Conservation (phyloP, 768 basidiomycete species). For the Gloeostereum incarnatum region DNA sequence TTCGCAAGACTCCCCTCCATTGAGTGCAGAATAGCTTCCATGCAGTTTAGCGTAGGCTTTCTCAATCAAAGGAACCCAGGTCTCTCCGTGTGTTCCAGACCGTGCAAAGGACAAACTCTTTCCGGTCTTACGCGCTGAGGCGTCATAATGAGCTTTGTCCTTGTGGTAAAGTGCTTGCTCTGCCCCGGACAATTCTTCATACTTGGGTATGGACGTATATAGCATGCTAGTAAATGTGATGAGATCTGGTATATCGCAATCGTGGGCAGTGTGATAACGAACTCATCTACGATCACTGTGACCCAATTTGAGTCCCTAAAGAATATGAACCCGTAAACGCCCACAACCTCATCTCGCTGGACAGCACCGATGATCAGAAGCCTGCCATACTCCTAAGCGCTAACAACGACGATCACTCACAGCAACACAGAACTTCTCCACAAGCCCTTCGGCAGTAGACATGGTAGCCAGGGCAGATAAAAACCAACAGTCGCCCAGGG, state of each 20-base stretch:
- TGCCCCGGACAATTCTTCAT: constrained; percentile 29
- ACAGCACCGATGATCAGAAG: background rate
- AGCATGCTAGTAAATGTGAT: constrained; percentile 27
- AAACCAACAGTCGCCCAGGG: constrained; percentile 47
- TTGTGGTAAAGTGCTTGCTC: constrained; percentile 40
- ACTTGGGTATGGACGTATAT: constrained; percentile 40
- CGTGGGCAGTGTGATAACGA: constrained; percentile 10
- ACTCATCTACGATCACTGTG: constrained; percentile 50
- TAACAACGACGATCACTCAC: constrained; percentile 14
- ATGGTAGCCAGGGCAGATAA: constrained; percentile 41
- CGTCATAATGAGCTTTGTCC: constrained; percentile 37
- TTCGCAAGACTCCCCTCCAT: constrained; percentile 22
- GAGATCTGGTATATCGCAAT: background rate
- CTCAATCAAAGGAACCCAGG: constrained; percentile 49
- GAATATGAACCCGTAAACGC: constrained; percentile 53
- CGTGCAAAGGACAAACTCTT: constrained; percentile 41
- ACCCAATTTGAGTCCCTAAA: constrained; percentile 44
- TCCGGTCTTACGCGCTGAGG: constrained; percentile 32
- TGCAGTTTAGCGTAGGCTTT: constrained; percentile 54
- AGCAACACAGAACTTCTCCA: constrained; percentile 45
- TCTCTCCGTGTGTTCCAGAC: constrained; percentile 37
- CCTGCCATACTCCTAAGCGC: background rate
- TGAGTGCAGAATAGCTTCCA: constrained; percentile 25
- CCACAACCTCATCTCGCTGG: constrained; percentile 40
- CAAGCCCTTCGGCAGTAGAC: constrained; percentile 29